A percentile compares a stretch with the other conserved stretches of the same genome.
These are phyloP conservation scores for Austroboletus novae-zelandiae DNA, from an alignment of 1,284 basidiomycete species.

Conservation along the genomic window DNA sequence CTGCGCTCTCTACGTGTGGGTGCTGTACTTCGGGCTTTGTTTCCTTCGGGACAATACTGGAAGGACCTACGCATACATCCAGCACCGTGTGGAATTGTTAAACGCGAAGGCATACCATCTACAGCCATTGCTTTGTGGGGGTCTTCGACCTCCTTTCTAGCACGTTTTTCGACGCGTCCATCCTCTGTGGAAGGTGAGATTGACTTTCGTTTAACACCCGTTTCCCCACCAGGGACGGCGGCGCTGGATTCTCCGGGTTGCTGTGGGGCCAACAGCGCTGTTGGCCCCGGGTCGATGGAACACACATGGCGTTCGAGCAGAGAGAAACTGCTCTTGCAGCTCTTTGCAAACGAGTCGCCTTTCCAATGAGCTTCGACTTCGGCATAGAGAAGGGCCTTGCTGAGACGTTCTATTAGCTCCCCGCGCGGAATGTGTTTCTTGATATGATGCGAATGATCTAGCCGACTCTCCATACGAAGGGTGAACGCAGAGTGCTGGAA, in stretches of 20 bases:
- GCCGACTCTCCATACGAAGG: conserved; percentile 64
- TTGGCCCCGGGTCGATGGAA: conserved; percentile 42
- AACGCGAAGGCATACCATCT: conserved; percentile 27
- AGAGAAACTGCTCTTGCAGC: conserved; percentile 66
- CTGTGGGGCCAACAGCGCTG: conserved; percentile 24
- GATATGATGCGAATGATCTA: conserved; percentile 64
- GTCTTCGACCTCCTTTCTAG: conserved; percentile 44
- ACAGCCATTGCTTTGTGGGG: conserved; percentile 30
- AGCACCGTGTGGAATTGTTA: neutral
- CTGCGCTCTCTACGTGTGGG: conserved; percentile 11
- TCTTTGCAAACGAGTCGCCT: conserved; percentile 52
- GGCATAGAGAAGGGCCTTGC: conserved; percentile 78
- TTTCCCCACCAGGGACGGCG: conserved; percentile 12
- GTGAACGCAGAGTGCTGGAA: conserved; percentile 78
- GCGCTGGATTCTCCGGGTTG: conserved; percentile 18
- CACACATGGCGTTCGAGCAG: conserved; percentile 71
- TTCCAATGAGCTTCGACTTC: conserved; percentile 83
- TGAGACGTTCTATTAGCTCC: conserved; percentile 75
- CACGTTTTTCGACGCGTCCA: conserved; percentile 51
- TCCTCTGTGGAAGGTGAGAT: conserved; percentile 41
- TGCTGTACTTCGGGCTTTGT: conserved; percentile 24
- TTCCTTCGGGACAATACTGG: conserved; percentile 20
- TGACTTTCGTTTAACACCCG: conserved; percentile 47
- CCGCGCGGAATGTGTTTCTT: conserved; percentile 76
- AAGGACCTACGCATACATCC: conserved; percentile 9